Conservation (phyloP, 495 filamentous ascomycete genomes). For the Penicillium angulare region DNA sequence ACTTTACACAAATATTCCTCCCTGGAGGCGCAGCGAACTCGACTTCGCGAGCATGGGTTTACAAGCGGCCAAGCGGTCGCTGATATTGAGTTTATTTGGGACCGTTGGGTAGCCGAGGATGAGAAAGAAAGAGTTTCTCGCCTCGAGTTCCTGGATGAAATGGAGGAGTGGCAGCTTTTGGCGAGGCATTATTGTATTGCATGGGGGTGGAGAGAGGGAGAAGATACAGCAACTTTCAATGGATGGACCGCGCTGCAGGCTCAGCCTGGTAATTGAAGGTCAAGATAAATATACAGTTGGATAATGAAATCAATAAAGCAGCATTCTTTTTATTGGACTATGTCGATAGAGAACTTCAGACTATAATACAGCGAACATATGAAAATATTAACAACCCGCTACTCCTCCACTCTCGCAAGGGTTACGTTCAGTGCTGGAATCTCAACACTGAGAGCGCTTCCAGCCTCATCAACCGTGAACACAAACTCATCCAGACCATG, state of each 20-base stretch:
- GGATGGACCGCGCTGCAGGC: slow-evolving; percentile 37
- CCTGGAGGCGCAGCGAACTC: slow-evolving; percentile 59
- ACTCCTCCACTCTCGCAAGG: too few species aligned
- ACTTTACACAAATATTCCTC: slow-evolving; percentile 71
- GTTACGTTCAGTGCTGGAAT: slow-evolving; percentile 39
- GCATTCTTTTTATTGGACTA: too few species aligned
- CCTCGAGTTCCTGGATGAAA: slow-evolving; percentile 89
- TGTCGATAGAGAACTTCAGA: too few species aligned
- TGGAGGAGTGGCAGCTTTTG: slow-evolving; percentile 90
- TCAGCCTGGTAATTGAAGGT: slow-evolving; percentile 22
- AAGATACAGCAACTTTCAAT: slow-evolving; percentile 29
- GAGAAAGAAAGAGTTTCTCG: slow-evolving; percentile 79
- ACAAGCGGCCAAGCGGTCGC: slow-evolving; percentile 51
- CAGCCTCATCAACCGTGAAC: slow-evolving; percentile 40
- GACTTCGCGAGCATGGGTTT: slow-evolving; percentile 65
- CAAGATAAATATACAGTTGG: not conserved
- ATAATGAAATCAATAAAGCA: not conserved
- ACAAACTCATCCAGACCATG: slow-evolving; percentile 51
- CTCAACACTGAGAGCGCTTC: slow-evolving; percentile 42
- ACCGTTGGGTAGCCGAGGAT: slow-evolving; percentile 62
- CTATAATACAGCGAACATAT: too few species aligned
- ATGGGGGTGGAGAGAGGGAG: slow-evolving; percentile 71
- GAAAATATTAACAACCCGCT: too few species aligned
- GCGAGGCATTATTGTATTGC: slow-evolving; percentile 86
- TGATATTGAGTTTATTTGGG: slow-evolving; percentile 75